Percentiles rank a stretch among this genome's conserved stretches.
Conservation (phyloP, 1,284 basidiomycete species). For the Malassezia vespertilionis region DNA sequence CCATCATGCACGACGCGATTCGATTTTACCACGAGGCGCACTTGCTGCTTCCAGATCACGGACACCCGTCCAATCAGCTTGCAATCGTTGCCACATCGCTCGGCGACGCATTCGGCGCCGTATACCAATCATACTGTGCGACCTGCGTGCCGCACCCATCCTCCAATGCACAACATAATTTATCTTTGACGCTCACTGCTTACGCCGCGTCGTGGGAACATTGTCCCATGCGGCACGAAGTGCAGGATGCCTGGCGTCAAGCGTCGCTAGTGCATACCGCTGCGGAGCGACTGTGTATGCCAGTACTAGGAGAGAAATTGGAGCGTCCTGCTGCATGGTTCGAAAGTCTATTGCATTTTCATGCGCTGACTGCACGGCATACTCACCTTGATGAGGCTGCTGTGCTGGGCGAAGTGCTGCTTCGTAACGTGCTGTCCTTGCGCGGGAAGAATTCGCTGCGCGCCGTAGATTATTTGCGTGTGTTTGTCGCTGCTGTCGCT, state of each 20-base stretch:
- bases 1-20: no score
- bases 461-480: constrained; percentile 34
- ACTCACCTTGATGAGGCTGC: constrained; percentile 23
- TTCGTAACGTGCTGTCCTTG: constrained; percentile 23
- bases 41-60: constrained; percentile 33
- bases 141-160: constrained; percentile 76
- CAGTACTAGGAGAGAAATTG: constrained; percentile 7
- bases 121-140: constrained; percentile 81
- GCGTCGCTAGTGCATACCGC: constrained; percentile 6
- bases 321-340: constrained; percentile 19
- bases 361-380: constrained; percentile 31
- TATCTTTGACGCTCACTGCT: no score
- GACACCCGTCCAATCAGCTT: constrained; percentile 82
- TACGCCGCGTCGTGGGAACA: constrained; percentile 10
- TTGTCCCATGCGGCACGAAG: constrained; percentile 12
- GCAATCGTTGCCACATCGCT: constrained; percentile 80
- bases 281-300: constrained; percentile 1
- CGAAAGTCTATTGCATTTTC: constrained; percentile 27
- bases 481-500: constrained; percentile 32
- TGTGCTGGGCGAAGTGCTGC: constrained; percentile 25
- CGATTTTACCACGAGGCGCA: constrained; percentile 39
- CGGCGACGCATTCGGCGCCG: constrained; percentile 65
- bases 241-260: constrained; percentile 7
- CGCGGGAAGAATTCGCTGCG: constrained; percentile 22
- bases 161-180: constrained; percentile 74